These are phyloP conservation scores for Blastomyces parvus DNA, from an alignment of 2,329 filamentous ascomycete genomes.

Conservation along the genomic window DNA sequence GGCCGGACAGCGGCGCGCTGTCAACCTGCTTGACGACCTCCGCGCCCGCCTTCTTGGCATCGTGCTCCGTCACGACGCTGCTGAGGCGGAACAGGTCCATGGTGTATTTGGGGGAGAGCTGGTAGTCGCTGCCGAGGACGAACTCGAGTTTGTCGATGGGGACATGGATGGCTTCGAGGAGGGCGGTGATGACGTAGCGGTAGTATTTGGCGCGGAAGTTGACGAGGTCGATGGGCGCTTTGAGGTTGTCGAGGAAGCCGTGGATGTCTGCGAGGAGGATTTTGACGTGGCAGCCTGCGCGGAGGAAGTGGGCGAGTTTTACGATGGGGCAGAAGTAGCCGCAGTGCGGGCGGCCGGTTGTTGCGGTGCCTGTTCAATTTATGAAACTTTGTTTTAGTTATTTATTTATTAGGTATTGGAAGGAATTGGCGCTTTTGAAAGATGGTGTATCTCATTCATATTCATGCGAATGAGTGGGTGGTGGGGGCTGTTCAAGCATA, in stretches of 20 bases:
- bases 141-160: conserved; percentile 64
- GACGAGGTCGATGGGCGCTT: conserved; percentile 73
- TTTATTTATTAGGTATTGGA: background rate
- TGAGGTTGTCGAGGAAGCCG: conserved; percentile 46
- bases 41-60: conserved; percentile 81
- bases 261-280: conserved; percentile 62
- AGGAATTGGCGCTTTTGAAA: background rate
- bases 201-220: conserved; percentile 71
- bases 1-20: conserved; percentile 62
- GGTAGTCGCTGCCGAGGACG: conserved; percentile 67
- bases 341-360: conserved; percentile 71
- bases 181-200: conserved; percentile 57
- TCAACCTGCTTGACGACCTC: conserved; percentile 90
- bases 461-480: background rate
- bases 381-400: background rate
- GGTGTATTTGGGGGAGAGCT: conserved; percentile 57
- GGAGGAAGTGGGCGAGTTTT: conserved; percentile 75
- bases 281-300: conserved; percentile 69
- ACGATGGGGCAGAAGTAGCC: conserved; percentile 79
- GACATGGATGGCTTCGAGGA: conserved; percentile 64
- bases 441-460: too few species aligned
- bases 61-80: conserved; percentile 61
- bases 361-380: conserved; percentile 51
- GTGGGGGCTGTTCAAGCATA: conserved; percentile 23
- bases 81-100: conserved; percentile 81